Base-by-base conservation (phyloP, 140 eudicot species). In the Stevia rebaudiana region DNA sequence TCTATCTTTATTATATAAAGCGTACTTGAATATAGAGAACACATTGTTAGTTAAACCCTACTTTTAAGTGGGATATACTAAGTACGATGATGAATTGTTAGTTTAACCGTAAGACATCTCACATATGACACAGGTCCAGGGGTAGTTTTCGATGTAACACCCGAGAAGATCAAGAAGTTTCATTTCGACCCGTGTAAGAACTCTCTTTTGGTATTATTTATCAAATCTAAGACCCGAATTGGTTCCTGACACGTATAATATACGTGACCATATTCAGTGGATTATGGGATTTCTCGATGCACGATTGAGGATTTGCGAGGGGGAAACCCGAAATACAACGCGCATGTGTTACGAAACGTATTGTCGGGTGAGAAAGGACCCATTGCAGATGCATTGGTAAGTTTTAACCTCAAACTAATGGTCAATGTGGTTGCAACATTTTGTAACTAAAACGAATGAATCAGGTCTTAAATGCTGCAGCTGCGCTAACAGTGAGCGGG, bases 241-340 rank as follows among this genome's bases (percentile, higher is more conserved):
- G 3, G 11, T 7, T 21, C 63, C 50, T 49, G 41, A 62, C 23
- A 18, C 9, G 16, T 28, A 74, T 36, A 49, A 0, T 22, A 55
- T 40, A 33, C 48, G 10, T 68, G 37, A 53, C 62, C 62, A 11
- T 41, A 44, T 62, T 54, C 77, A 91, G 98, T 87, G 82, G 91
- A 91, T 50, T 91, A 74, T 78, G 95, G 98, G n/a, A 91, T 91
- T 37, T 86, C 96, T 59, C 80, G 95, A 21, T 91, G 98, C 80
- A 82, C 87, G 1, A 22, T 91, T 24, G 77, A 73, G 50, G 83
- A 87, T 80, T 59, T 91, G 60, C 75, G 43, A 74, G 98, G 98
- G 2, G 95, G 98, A 21, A 74, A 65, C 36, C 89, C 96, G 21
- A 73, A 79, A 47, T 81, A 87, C 62, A 91, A 87, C 11, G 96